A percentile compares a stretch with the other conserved stretches of the same genome.
Evolutionary conservation across 148 eudicot species (phyloP).

Genomic region (Cornus suecica): DNA sequence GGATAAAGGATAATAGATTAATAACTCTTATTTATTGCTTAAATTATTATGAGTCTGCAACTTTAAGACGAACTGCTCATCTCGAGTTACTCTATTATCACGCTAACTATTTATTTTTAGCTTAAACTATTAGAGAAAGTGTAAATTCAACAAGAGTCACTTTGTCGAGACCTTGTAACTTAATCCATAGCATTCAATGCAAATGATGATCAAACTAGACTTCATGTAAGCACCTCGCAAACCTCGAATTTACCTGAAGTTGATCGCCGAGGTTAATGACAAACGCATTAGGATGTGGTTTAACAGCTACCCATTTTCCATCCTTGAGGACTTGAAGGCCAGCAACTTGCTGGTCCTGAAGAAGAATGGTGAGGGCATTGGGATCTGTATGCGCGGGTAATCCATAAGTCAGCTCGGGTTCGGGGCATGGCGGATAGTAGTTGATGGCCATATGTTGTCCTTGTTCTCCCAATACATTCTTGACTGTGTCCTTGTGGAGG

Average conservation of each 20-base stretch:
- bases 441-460: slow-evolving; percentile 97
- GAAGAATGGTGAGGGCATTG: slow-evolving; percentile 85
- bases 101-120: too few species aligned
- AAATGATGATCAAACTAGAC: too few species aligned
- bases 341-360: slow-evolving; percentile 60
- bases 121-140: too few species aligned
- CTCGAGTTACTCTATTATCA: too few species aligned
- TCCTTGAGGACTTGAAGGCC: slow-evolving; percentile 87
- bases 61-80: too few species aligned
- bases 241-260: slow-evolving; percentile 42
- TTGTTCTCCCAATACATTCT: slow-evolving; percentile 61
- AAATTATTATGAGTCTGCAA: too few species aligned
- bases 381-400: slow-evolving; percentile 92
- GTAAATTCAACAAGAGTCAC: too few species aligned
- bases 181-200: too few species aligned
- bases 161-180: too few species aligned
- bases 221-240: too few species aligned
- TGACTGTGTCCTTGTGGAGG: slow-evolving; percentile 50
- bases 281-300: slow-evolving; percentile 73
- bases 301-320: slow-evolving; percentile 69
- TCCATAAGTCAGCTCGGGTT: slow-evolving; percentile 86
- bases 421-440: slow-evolving; percentile 84
- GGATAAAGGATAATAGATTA: too few species aligned
- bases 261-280: slow-evolving; percentile 93
- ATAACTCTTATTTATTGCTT: too few species aligned